Evolutionary conservation across 495 filamentous ascomycete species (phyloP), one percentile per base, ranked within the genome.

Genomic region (Trichocladium uniseriatum): DNA sequence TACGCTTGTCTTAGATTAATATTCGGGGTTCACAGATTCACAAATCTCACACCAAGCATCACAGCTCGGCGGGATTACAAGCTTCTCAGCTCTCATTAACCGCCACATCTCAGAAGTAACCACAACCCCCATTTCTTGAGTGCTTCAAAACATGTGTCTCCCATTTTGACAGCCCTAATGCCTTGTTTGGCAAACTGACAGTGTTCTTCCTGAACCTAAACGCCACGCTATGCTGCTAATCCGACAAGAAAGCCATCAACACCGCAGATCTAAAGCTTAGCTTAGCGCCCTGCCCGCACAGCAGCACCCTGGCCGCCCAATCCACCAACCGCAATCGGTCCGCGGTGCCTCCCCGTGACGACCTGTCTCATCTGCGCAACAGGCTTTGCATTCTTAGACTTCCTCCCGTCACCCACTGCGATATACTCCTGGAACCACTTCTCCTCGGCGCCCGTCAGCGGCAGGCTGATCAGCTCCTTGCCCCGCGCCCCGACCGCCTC

Each of bases 381-480:
- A 51, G 87, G 82, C 55, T 71, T 82, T 1, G 84, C 77, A 0
- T 77, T 79, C 43, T 74, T 76, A 1, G 81, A 60, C n/a, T 69
- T 69, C 51, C 70, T 78, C 8, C 80, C 83, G 38, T 76, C 79
- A 14, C 83, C 83, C 22, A 71, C 68, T 7, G 76, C 65, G 31
- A 92, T 58, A 45, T 72, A 78, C 14, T 81, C 75, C 45, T 79
- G 77, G 45, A 90, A 79, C 86, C 86, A 90, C 35, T 62, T 53
- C 59, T 87, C 84, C 65, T 92, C 87, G 31, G 77, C 70, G 6
- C 70, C 68, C 45, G 75, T 77, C 22, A 89, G 75, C 4, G 86
- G 83, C 52, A 89, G 65, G 51, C 79, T 80, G 27, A 86, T 78
- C 10, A 92, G 66, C 56, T 89, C 85, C 59, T 79, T 76, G 5